Evolutionary conservation across 208 protist genomes (phyloP).

Genomic region (Polymyxa betae): DNA sequence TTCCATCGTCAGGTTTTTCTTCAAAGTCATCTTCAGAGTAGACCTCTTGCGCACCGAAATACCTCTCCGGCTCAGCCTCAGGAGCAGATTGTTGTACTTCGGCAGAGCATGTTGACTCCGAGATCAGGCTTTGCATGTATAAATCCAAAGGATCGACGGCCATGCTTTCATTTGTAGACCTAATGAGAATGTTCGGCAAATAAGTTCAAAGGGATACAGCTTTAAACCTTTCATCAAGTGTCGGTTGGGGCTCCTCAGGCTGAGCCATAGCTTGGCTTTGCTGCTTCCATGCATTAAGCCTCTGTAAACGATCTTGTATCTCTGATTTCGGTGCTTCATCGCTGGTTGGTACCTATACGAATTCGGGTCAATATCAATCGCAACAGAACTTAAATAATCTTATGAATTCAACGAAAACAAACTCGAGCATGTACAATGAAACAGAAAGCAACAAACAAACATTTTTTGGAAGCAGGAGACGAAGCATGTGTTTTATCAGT

Average conservation of each 20-base stretch:
- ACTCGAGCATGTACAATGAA: too few species aligned
- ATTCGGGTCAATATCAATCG: not conserved
- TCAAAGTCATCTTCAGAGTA: slow-evolving; percentile 55
- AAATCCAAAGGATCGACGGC: slow-evolving; percentile 11
- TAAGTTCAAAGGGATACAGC: not conserved
- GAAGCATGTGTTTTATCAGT: too few species aligned
- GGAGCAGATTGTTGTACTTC: not conserved
- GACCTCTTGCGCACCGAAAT: slow-evolving; percentile 50
- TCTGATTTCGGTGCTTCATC: not conserved
- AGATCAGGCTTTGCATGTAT: slow-evolving; percentile 18
- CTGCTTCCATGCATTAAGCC: slow-evolving; percentile 23
- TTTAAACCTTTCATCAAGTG: slow-evolving; percentile 19
- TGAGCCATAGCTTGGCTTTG: not conserved
- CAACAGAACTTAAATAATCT: not conserved
- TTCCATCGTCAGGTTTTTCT: not conserved
- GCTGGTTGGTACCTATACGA: not conserved
- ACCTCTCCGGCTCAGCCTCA: not conserved
- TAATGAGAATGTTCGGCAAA: not conserved
- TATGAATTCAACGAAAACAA: not conserved
- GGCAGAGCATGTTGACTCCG: not conserved
- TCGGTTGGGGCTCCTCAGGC: slow-evolving; percentile 46
- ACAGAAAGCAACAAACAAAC: too few species aligned
- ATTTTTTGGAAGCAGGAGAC: too few species aligned
- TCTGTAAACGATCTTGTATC: not conserved
- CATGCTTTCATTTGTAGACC: slow-evolving; percentile 31